Conservation (phyloP, 1,284 basidiomycete genomes). For the Sanguinoderma infundibulare region DNA sequence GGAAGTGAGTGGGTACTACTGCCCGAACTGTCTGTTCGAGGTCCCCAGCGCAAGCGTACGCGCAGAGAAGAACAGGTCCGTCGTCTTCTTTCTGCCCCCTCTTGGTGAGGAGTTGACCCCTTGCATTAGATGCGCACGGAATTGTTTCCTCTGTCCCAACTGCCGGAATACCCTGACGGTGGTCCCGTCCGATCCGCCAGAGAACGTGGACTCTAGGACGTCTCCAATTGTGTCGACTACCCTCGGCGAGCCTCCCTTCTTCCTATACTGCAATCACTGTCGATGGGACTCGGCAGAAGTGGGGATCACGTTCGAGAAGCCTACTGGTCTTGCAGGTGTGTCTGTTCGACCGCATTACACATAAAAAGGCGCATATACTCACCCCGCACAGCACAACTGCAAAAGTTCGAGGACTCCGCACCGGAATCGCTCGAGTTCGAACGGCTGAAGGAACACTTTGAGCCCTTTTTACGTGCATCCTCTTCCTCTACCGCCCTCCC, state of each 20-base stretch:
- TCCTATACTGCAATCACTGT: conserved; percentile 91
- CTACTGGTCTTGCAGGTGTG: conserved; percentile 89
- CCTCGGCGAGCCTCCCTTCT: conserved; percentile 86
- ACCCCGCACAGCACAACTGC: conserved; percentile 73
- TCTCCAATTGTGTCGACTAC: conserved; percentile 52
- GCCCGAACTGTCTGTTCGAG: conserved; percentile 99
- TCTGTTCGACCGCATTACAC: conserved; percentile 3
- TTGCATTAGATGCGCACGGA: conserved; percentile 84
- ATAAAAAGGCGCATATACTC: not conserved
- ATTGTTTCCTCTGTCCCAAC: conserved; percentile 95
- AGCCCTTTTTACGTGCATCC: conserved; percentile 84
- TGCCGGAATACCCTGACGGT: conserved; percentile 90
- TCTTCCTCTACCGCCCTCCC: conserved; percentile 62
- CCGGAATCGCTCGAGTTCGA: conserved; percentile 90
- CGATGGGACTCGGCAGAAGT: conserved; percentile 94
- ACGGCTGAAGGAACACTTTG: conserved; percentile 91
- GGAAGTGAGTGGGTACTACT: conserved; percentile 97
- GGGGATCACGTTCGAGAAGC: conserved; percentile 94
- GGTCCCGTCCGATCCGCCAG: conserved; percentile 85
- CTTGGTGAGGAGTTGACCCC: not conserved
- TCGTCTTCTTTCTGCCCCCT: not conserved
- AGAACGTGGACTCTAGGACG: conserved; percentile 57
- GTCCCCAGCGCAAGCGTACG: conserved; percentile 96
- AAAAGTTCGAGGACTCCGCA: conserved; percentile 85
- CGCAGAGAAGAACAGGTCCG: conserved; percentile 91